Percentiles rank a stretch among this genome's conserved stretches.
Conservation (phyloP, 2,329 filamentous ascomycete species). For the Verticillium zaregamsianum region DNA sequence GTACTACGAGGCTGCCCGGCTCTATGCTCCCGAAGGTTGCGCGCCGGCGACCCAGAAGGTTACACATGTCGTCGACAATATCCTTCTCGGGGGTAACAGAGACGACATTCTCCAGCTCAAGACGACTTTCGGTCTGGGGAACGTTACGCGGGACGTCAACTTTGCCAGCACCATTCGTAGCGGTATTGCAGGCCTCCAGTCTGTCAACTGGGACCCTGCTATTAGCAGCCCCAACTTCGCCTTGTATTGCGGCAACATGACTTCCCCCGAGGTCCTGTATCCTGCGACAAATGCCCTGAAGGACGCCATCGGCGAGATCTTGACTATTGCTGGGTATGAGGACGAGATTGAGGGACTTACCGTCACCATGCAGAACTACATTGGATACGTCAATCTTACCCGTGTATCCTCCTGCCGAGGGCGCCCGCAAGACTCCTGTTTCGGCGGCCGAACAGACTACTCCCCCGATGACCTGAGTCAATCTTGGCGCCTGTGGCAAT, state of each 20-base stretch:
- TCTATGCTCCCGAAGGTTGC: constrained; percentile 54
- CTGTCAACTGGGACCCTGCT: constrained; percentile 50
- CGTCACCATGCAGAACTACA: constrained; percentile 46
- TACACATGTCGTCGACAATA: constrained; percentile 46
- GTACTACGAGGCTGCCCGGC: constrained; percentile 47
- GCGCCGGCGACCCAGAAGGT: constrained; percentile 58
- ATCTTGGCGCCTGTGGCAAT: constrained; percentile 41
- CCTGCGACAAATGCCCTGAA: constrained; percentile 31
- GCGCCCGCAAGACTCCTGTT: constrained; percentile 31
- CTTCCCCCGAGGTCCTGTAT: constrained; percentile 35
- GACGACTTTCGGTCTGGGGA: constrained; percentile 40
- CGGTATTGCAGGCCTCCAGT: constrained; percentile 41
- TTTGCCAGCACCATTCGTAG: constrained; percentile 39
- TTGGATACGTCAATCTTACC: constrained; percentile 37
- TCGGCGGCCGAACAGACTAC: constrained; percentile 14
- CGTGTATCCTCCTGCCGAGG: constrained; percentile 17
- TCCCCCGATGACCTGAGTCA: constrained; percentile 4
- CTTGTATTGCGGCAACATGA: constrained; percentile 43
- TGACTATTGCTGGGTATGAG: constrained; percentile 31
- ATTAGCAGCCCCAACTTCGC: constrained; percentile 36
- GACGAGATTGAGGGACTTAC: constrained; percentile 32
- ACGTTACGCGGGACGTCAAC: constrained; percentile 41
- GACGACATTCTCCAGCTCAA: constrained; percentile 34
- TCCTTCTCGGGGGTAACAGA: constrained; percentile 38
- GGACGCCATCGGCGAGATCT: constrained; percentile 30